Percentiles rank a stretch among this genome's conserved stretches.
Conservation (phyloP, 768 basidiomycete genomes). For the Auriscalpium microsporum region DNA sequence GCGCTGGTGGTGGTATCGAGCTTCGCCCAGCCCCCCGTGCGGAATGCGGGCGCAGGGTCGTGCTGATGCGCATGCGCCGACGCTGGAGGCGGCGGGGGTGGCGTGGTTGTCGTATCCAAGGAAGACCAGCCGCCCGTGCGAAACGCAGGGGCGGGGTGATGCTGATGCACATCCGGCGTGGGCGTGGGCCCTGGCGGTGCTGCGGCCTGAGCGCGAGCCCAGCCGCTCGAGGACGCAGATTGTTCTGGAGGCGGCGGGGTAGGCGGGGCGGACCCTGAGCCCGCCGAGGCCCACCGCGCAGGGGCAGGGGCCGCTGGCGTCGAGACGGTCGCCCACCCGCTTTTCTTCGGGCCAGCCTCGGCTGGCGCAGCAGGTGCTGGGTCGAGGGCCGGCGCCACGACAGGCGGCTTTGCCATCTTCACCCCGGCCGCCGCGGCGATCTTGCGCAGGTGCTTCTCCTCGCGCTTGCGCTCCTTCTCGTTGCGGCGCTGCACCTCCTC, state of each 20-base stretch:
- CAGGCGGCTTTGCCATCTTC: slow-evolving; percentile 38
- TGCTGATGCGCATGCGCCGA: slow-evolving; percentile 1
- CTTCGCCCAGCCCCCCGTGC: slow-evolving; percentile 59
- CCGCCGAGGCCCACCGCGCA: slow-evolving; percentile 47
- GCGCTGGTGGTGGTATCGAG: slow-evolving; percentile 40
- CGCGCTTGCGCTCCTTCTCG: slow-evolving; percentile 79
- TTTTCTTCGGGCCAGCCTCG: slow-evolving; percentile 20
- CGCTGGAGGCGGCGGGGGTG: background rate
- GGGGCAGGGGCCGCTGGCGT: slow-evolving; percentile 11
- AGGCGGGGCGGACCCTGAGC: slow-evolving; percentile 23
- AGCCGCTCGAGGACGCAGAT: background rate
- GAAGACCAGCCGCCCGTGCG: slow-evolving; percentile 61
- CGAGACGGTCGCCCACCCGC: slow-evolving; percentile 4
- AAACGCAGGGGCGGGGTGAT: slow-evolving; percentile 37
- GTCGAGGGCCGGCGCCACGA: slow-evolving; percentile 18
- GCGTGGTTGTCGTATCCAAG: slow-evolving; percentile 40
- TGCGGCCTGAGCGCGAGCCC: background rate
- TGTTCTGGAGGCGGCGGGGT: background rate
- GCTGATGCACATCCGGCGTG: background rate
- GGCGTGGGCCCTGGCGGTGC: slow-evolving; percentile 2
- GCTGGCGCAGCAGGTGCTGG: slow-evolving; percentile 7
- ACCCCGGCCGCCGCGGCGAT: slow-evolving; percentile 78
- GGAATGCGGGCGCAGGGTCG: slow-evolving; percentile 38
- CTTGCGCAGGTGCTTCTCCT: slow-evolving; percentile 79
- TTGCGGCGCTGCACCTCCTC: slow-evolving; percentile 68